A percentile compares a stretch with the other conserved stretches of the same genome.
Conservation (phyloP, 805 yeast genomes). For the Candida incommunis region DNA sequence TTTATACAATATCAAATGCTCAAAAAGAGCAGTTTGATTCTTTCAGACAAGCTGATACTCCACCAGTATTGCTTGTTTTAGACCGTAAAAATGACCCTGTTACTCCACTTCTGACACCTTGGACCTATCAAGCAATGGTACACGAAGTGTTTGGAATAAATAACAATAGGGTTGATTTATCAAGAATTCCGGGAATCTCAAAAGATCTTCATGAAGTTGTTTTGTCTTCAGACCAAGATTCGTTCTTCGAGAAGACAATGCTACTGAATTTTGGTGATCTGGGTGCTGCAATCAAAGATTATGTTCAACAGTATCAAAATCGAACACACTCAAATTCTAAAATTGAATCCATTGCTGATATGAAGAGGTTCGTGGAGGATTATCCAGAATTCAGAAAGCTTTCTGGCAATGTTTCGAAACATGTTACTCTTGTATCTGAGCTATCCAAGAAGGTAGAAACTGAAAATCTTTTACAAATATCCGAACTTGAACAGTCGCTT, state of each 20-base stretch:
- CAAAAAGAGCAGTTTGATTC: slow-evolving; percentile 39
- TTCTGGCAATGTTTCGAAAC: slow-evolving; percentile 80
- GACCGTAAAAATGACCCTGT: slow-evolving; percentile 86
- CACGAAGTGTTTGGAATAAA: slow-evolving; percentile 78
- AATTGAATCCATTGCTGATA: slow-evolving; percentile 69
- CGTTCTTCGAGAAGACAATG: slow-evolving; percentile 68
- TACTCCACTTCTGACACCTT: slow-evolving; percentile 83
- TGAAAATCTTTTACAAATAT: slow-evolving; percentile 60
- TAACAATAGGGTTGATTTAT: slow-evolving; percentile 65
- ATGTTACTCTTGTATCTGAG: slow-evolving; percentile 80
- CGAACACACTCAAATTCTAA: slow-evolving; percentile 65
- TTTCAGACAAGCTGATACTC: slow-evolving; percentile 43
- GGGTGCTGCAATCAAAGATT: slow-evolving; percentile 73
- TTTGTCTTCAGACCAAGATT: slow-evolving; percentile 54
- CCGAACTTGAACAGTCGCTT: slow-evolving; percentile 81
- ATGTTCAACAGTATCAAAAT: slow-evolving; percentile 67
- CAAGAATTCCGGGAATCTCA: slow-evolving; percentile 38
- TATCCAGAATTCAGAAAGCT: slow-evolving; percentile 88
- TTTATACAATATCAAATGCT: slow-evolving; percentile 12
- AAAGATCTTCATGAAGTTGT: slow-evolving; percentile 52
- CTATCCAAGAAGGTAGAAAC: slow-evolving; percentile 57
- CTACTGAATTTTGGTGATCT: slow-evolving; percentile 88
- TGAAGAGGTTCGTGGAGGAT: slow-evolving; percentile 80
- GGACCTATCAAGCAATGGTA: slow-evolving; percentile 98
- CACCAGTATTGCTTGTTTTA: slow-evolving; percentile 60